Conservation (phyloP, 768 basidiomycete genomes). For the Mycena belliarum region DNA sequence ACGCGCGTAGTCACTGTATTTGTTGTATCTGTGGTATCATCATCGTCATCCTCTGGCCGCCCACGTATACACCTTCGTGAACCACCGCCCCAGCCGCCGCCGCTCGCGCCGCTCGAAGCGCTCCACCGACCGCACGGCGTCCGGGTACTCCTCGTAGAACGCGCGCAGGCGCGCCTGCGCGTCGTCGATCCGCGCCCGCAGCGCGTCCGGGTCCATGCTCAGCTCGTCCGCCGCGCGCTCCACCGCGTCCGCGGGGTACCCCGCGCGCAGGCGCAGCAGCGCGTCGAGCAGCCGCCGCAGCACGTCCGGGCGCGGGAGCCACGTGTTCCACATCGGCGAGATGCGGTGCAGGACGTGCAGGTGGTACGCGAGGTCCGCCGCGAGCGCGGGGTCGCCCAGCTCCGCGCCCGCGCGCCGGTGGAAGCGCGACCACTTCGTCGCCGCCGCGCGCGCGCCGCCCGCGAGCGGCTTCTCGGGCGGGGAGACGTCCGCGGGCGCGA, state of each 20-base stretch:
- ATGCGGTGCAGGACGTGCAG: slow-evolving; percentile 63
- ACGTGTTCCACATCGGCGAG: slow-evolving; percentile 62
- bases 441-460: slow-evolving; percentile 12
- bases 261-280: slow-evolving; percentile 49
- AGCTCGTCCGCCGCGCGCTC: slow-evolving; percentile 26
- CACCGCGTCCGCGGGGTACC: slow-evolving; percentile 44
- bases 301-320: slow-evolving; percentile 61
- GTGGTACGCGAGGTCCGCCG: slow-evolving; percentile 55
- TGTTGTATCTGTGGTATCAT: slow-evolving; percentile 13
- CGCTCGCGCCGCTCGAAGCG: slow-evolving; percentile 19
- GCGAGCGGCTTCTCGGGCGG: slow-evolving; percentile 13
- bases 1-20: slow-evolving; percentile 8
- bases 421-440: slow-evolving; percentile 19
- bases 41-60: slow-evolving; percentile 4
- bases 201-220: slow-evolving; percentile 22
- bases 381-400: slow-evolving; percentile 17
- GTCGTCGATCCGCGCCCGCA: slow-evolving; percentile 9
- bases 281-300: slow-evolving; percentile 49
- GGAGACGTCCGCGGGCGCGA: slow-evolving; percentile 18
- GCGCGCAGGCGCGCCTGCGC: slow-evolving; percentile 44
- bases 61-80: slow-evolving; percentile 16
- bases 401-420: slow-evolving; percentile 15
- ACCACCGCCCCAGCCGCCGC: slow-evolving; percentile 16
- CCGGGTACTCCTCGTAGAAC: slow-evolving; percentile 54
- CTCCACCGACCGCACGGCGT: slow-evolving; percentile 34